phyloP scores from a whole-genome alignment of 1,284 basidiomycete species.

The Rhizopogon hawkerae region DNA sequence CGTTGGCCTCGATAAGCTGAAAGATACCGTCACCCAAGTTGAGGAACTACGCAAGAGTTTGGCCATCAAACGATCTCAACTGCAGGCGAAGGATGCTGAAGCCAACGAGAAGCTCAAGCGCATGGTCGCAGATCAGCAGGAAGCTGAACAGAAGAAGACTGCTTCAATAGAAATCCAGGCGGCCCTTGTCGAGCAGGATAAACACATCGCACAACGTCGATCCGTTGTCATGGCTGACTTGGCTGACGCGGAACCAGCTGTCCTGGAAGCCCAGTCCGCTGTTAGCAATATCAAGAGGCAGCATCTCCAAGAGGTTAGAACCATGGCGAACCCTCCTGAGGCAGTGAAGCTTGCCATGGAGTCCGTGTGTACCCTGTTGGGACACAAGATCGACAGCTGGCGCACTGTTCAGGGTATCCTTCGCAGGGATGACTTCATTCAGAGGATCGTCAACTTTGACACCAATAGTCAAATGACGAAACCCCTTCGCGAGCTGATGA shows the following conservation, averaged over 20 bases:
- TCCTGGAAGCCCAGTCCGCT: conserved; percentile 88
- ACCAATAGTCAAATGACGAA: conserved; percentile 89
- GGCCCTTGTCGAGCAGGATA: conserved; percentile 86
- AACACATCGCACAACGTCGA: conserved; percentile 80
- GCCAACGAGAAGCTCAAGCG: conserved; percentile 96
- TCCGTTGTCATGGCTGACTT: conserved; percentile 91
- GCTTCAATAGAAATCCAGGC: conserved; percentile 96
- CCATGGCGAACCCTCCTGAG: conserved; percentile 98
- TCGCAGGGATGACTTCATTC: conserved; percentile 96
- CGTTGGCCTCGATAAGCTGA: conserved; percentile 95
- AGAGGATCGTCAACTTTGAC: conserved; percentile 95
- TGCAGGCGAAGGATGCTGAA: conserved; percentile 89
- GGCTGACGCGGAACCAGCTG: conserved; percentile 96
- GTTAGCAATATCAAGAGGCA: conserved; percentile 97
- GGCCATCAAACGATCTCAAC: conserved; percentile 87
- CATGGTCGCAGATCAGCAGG: conserved; percentile 98
- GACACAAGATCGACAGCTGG: conserved; percentile 97
- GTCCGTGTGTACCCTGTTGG: conserved; percentile 95
- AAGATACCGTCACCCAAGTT: conserved; percentile 92
- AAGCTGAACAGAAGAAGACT: conserved; percentile 96
- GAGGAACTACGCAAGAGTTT: conserved; percentile 94
- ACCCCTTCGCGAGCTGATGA: conserved; percentile 85
- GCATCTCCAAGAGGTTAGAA: conserved; percentile 94
- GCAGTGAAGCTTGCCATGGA: conserved; percentile 99
- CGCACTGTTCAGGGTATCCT: conserved; percentile 94